Percentiles rank a stretch among this genome's conserved stretches.
Evolutionary conservation across 345 rosid genomes (phyloP).

Genomic region (Hibiscus mutabilis): DNA sequence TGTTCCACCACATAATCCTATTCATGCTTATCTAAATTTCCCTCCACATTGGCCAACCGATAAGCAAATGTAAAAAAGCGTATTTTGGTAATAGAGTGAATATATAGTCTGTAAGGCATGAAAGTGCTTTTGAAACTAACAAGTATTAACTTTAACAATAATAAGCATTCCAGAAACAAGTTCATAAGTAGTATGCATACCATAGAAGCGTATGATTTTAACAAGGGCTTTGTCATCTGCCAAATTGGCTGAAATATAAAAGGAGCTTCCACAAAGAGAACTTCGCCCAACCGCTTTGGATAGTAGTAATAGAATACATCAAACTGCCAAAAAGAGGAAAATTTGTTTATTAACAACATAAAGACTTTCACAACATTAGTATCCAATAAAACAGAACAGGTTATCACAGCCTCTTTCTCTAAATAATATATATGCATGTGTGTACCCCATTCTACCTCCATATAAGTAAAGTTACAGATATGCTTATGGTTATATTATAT

Average conservation of each 20-base stretch:
- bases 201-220: conserved; percentile 74
- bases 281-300: conserved; percentile 81
- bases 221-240: conserved; percentile 68
- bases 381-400: neutral
- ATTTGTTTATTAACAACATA: neutral
- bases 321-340: conserved; percentile 43
- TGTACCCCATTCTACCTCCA: neutral
- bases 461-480: no score
- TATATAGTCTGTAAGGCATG: neutral
- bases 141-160: neutral
- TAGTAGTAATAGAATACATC: conserved; percentile 82
- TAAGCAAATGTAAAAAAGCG: neutral
- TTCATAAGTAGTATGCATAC: conserved; percentile 32
- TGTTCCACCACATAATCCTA: neutral
- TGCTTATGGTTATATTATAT: no score
- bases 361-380: neutral
- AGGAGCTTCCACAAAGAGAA: conserved; percentile 89
- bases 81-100: neutral
- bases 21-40: neutral
- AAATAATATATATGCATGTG: neutral
- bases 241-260: conserved; percentile 78
- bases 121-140: neutral
- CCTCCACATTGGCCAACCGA: neutral
- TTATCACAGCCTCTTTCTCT: neutral
- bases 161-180: neutral